phyloP scores from a whole-genome alignment of 202 grass and related monocot species.

The Bolboschoenoplectus hybrid region DNA sequence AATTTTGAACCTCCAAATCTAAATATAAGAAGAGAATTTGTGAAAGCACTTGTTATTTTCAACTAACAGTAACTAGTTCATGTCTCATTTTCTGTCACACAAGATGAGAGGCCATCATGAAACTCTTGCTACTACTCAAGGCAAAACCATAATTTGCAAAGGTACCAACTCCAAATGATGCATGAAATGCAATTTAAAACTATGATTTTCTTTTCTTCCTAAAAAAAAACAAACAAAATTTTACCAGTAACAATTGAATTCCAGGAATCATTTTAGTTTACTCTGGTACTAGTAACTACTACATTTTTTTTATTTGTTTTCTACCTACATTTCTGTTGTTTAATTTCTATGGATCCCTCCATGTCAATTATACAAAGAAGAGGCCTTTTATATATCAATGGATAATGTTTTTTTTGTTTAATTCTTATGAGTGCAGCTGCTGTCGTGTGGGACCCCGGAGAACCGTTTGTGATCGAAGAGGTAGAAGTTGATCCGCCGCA shows the following conservation, averaged over 20 bases:
- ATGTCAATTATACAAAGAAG: neutral
- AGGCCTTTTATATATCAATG: neutral
- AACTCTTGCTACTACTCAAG: constrained; percentile 32
- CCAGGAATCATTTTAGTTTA: neutral
- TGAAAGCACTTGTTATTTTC: neutral
- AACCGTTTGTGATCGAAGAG: constrained; percentile 73
- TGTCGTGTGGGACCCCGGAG: constrained; percentile 61
- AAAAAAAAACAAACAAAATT: neutral
- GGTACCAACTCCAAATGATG: constrained; percentile 44
- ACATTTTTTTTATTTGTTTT: neutral
- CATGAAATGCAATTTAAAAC: constrained; percentile 3
- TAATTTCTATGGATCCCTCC: neutral
- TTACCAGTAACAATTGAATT: neutral
- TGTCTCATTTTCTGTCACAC: neutral
- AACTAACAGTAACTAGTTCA: neutral
- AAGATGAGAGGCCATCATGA: neutral
- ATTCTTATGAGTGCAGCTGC: constrained; percentile 50
- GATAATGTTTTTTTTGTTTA: neutral
- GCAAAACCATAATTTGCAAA: constrained; percentile 79
- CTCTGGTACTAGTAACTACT: too few species aligned
- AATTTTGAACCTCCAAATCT: neutral
- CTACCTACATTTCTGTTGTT: neutral
- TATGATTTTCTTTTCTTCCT: neutral
- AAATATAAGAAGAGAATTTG: neutral
- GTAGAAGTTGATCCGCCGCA: constrained; percentile 75